phyloP scores from a whole-genome alignment of 148 eudicot genomes.

The Nepenthes mirabilis region DNA sequence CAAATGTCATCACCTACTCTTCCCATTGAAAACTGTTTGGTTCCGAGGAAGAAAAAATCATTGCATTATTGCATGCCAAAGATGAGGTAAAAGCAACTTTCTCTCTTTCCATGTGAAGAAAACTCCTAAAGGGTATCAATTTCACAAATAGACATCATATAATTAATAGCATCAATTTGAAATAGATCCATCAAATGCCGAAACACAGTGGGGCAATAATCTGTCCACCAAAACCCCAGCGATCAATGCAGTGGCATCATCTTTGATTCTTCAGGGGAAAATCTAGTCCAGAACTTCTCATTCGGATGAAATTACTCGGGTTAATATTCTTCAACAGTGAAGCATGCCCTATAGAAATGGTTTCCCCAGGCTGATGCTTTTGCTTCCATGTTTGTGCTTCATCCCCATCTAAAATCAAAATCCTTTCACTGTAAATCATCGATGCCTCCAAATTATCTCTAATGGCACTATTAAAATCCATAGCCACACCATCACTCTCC shows the following conservation, averaged over 20 bases:
- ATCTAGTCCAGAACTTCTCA: conserved; percentile 91
- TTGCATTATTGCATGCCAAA: too few relatives aligned
- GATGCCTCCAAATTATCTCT: conserved; percentile 14
- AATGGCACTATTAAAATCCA: conserved; percentile 26
- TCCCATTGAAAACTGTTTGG: too few relatives aligned
- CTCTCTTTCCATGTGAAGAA: conserved; percentile 96
- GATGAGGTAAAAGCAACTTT: conserved; percentile 76
- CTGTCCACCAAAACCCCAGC: conserved; percentile 78
- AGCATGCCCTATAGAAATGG: conserved; percentile 55
- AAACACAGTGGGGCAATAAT: conserved; percentile 88
- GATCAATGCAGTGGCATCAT: conserved; percentile 82
- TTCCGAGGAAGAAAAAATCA: too few relatives aligned
- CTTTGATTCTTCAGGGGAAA: conserved; percentile 83
- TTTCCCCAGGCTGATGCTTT: conserved; percentile 52
- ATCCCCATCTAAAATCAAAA: conserved; percentile 7
- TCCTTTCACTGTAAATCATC: conserved; percentile 1
- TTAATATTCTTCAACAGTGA: conserved; percentile 35
- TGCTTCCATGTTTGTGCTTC: neutral
- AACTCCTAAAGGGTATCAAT: conserved; percentile 85
- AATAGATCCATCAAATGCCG: conserved; percentile 86
- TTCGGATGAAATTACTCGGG: conserved; percentile 39
- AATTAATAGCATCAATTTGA: conserved; percentile 96
- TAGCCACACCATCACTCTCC: too few relatives aligned
- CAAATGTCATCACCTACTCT: too few relatives aligned
- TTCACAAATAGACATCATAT: conserved; percentile 89